Conservation (phyloP, 1,139 yeast genomes). For the Geotrichum candidum region DNA sequence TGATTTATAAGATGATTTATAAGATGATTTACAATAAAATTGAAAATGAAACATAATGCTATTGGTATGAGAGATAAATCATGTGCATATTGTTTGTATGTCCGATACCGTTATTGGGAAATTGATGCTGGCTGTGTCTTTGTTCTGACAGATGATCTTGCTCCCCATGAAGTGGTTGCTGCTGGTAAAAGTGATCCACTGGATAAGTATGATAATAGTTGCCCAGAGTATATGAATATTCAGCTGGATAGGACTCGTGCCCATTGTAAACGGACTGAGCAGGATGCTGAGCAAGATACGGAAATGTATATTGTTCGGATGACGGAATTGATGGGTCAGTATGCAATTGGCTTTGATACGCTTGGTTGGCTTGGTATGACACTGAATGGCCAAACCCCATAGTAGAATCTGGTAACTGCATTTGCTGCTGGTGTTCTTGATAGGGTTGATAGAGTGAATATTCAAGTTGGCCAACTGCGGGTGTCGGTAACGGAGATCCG, state of each 20-base stretch:
- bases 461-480: neutral
- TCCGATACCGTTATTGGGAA: neutral
- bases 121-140: neutral
- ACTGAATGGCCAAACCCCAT: neutral
- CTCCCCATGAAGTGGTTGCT: neutral
- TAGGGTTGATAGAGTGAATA: neutral
- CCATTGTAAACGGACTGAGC: neutral
- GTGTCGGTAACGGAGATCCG: neutral
- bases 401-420: neutral
- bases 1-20: too few relatives aligned
- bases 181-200: neutral
- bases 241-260: neutral
- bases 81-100: too few relatives aligned
- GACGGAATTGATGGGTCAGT: neutral
- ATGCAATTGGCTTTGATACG: neutral
- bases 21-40: too few relatives aligned
- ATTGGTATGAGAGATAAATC: too few relatives aligned
- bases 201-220: neutral
- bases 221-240: neutral
- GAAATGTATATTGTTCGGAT: neutral
- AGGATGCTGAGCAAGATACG: neutral
- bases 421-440: neutral
- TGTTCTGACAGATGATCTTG: neutral
- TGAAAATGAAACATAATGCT: too few relatives aligned
- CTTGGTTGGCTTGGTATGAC: neutral